Evolutionary conservation across 306 rosid species (phyloP).

Genomic region (Dryas alaskensis): DNA sequence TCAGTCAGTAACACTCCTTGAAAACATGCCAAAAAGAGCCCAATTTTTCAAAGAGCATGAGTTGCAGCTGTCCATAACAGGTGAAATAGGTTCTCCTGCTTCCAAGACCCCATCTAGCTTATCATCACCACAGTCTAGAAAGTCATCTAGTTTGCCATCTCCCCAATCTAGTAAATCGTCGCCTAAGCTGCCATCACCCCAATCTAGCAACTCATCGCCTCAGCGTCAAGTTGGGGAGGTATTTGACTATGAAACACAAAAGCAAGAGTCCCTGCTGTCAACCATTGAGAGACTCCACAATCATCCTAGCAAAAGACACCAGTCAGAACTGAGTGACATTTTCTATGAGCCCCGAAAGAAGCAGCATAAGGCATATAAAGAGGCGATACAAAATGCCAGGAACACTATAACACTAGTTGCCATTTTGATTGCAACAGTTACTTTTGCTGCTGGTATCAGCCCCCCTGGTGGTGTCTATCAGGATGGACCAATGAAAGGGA

Average conservation of each 20-base stretch:
- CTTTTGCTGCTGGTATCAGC: constrained; percentile 65
- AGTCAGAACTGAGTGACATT: not conserved
- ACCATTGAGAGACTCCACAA: constrained; percentile 24
- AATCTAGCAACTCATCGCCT: constrained; percentile 19
- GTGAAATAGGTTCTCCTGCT: not conserved
- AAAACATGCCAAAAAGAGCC: constrained; percentile 9
- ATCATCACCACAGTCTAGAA: constrained; percentile 20
- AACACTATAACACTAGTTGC: constrained; percentile 62
- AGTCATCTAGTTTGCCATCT: constrained; percentile 27
- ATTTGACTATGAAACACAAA: constrained; percentile 21
- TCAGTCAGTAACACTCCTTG: constrained; percentile 10
- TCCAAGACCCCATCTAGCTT: constrained; percentile 13
- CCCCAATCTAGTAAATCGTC: constrained; percentile 22
- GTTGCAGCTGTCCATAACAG: constrained; percentile 3
- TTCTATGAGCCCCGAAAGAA: constrained; percentile 17
- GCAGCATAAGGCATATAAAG: constrained; percentile 42
- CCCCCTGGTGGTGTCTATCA: constrained; percentile 71
- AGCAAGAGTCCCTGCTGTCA: constrained; percentile 26
- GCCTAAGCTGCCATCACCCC: not conserved
- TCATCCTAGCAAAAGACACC: not conserved
- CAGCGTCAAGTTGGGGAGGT: constrained; percentile 19
- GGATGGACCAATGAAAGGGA: constrained; percentile 45
- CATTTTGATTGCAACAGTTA: constrained; percentile 68
- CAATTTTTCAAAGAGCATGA: constrained; percentile 9
- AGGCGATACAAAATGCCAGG: constrained; percentile 66